These are phyloP conservation scores for Gloeostereum incarnatum DNA, from an alignment of 768 basidiomycete species.

Conservation along the genomic window DNA sequence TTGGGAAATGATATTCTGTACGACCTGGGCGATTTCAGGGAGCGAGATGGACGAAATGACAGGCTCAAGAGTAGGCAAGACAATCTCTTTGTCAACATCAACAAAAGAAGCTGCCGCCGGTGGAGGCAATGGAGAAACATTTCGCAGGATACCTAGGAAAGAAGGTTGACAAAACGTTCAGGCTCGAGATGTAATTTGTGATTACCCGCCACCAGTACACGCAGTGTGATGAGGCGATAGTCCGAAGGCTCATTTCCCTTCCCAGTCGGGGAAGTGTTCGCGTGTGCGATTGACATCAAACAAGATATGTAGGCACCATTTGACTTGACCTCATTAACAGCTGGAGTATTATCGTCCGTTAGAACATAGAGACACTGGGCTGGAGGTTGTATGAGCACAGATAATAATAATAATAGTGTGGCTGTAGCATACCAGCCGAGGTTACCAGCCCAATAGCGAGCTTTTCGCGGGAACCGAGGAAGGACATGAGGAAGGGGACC, in stretches of 20 bases:
- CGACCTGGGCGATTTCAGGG: constrained; percentile 33
- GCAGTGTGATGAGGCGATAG: constrained; percentile 42
- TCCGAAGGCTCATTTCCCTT: constrained; percentile 34
- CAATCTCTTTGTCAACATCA: constrained; percentile 63
- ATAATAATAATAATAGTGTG: too few relatives aligned
- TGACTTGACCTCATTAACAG: constrained; percentile 53
- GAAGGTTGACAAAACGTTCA: neutral
- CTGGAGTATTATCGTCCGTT: constrained; percentile 82
- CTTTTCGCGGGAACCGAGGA: constrained; percentile 61
- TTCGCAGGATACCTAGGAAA: constrained; percentile 61
- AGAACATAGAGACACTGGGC: constrained; percentile 91
- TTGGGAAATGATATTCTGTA: constrained; percentile 40
- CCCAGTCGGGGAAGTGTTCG: constrained; percentile 20
- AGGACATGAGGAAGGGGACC: constrained; percentile 84
- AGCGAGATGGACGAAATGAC: constrained; percentile 54
- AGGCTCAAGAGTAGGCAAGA: constrained; percentile 64
- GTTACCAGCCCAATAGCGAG: constrained; percentile 65
- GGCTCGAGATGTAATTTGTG: neutral
- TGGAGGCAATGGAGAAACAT: constrained; percentile 70
- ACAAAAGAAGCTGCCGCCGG: constrained; percentile 49
- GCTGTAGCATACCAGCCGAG: constrained; percentile 57
- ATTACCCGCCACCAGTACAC: constrained; percentile 62
- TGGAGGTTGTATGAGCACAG: constrained; percentile 20
- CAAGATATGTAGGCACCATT: constrained; percentile 55
- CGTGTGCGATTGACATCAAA: constrained; percentile 52